These are phyloP conservation scores for Claviceps pusilla DNA, from an alignment of 2,329 filamentous ascomycete species.

Conservation along the genomic window DNA sequence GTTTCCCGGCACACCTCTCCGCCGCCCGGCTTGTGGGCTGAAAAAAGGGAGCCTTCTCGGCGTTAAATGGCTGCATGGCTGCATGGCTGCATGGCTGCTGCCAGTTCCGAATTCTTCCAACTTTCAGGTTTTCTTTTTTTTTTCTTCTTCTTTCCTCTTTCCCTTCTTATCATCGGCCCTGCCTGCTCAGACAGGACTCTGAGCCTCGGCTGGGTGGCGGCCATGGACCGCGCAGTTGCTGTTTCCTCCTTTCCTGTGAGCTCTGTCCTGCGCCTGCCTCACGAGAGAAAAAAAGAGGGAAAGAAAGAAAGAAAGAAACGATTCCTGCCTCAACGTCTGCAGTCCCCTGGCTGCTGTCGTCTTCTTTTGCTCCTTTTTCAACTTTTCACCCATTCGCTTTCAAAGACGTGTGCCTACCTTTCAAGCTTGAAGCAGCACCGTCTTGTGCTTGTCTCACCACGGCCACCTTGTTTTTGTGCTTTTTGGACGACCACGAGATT, in stretches of 20 bases:
- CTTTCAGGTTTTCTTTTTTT: background rate
- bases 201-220: background rate
- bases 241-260: background rate
- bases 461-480: background rate
- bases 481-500: constrained; percentile 2
- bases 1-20: background rate
- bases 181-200: background rate
- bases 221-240: background rate
- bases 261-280: background rate
- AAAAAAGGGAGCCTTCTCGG: background rate
- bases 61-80: background rate
- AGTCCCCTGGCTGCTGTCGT: background rate
- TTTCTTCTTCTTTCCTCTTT: background rate
- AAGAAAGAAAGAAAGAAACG: no score
- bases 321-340: background rate
- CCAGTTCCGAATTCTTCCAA: background rate
- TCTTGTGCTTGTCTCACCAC: constrained; percentile 1
- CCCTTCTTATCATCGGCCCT: background rate
- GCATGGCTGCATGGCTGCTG: background rate
- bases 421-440: background rate
- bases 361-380: background rate
- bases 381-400: background rate
- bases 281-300: no score
- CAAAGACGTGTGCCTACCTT: background rate
- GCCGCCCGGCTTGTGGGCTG: background rate